Evolutionary conservation across 345 rosid genomes (phyloP), one percentile per base, ranked within the genome.

Genomic region (Reutealis trisperma): DNA sequence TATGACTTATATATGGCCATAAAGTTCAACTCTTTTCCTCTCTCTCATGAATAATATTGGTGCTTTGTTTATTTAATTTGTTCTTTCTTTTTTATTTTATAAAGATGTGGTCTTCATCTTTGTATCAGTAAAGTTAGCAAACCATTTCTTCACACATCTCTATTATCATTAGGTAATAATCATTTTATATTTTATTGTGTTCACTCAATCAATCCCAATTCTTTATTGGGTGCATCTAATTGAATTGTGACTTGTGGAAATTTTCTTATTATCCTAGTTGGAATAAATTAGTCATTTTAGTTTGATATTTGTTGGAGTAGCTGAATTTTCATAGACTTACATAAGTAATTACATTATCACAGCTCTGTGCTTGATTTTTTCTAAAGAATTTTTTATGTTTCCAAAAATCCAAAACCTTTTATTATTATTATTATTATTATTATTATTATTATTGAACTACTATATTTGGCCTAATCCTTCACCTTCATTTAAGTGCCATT

Each of bases 101-200:
- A 60, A 72, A 75, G 91, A 83, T n/a, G 75, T 59, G 44, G 96
- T 91, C 88, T 72, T 47, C 85, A 67, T 91, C 92, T 66, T 41
- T 77, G 82, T 18, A 42, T 69, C 79, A 78, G 71, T 74, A 80
- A 75, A 65, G 25, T 0, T 79, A 74, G 88, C 85, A 12, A 81
- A 80, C 76, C 63, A 77, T 83, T 73, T n/a, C n/a, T 81, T 80
- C 60, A 8, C 22, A 69, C 72, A 62, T 67, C 70, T 13, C 25
- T 4, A 27, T 30, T 75, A 63, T 75, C 67, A 78, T 78, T 75
- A 21, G 54, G 60, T 51, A 44, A 74, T 72, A 67, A 67, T 72
- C 18, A 54, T 47, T 65, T 5, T 64, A 42, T 3, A 8, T 32
- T 51, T 51, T 12, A 3, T 11, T 2, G 55, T 51, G 55, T 51